A percentile compares a stretch with the other conserved stretches of the same genome.
phyloP scores from a whole-genome alignment of 2,329 filamentous ascomycete genomes.

The Cyphellophora attinorum region DNA sequence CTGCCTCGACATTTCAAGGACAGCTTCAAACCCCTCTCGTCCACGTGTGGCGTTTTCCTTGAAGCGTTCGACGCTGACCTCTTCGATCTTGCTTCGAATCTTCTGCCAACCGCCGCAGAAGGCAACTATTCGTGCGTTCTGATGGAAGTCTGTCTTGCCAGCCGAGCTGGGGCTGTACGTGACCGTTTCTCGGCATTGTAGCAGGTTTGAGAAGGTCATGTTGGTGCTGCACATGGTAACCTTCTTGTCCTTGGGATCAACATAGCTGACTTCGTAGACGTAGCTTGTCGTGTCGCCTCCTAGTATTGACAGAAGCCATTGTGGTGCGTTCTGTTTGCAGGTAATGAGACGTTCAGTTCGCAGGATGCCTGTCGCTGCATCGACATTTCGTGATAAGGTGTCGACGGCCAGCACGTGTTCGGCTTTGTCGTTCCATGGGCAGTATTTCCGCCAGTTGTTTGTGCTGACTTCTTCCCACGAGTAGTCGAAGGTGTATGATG shows the following conservation, averaged over 20 bases:
- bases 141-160: slow-evolving; percentile 67
- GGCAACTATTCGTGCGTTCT: slow-evolving; percentile 87
- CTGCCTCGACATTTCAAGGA: slow-evolving; percentile 83
- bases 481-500: slow-evolving; percentile 84
- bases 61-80: slow-evolving; percentile 79
- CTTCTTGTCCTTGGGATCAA: slow-evolving; percentile 71
- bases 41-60: slow-evolving; percentile 85
- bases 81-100: slow-evolving; percentile 92
- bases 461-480: slow-evolving; percentile 97
- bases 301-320: slow-evolving; percentile 62
- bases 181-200: slow-evolving; percentile 89
- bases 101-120: slow-evolving; percentile 95
- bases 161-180: slow-evolving; percentile 60
- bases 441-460: slow-evolving; percentile 98
- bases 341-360: slow-evolving; percentile 60
- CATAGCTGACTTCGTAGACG: slow-evolving; percentile 92
- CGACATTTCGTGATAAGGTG: slow-evolving; percentile 66
- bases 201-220: slow-evolving; percentile 81
- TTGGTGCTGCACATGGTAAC: slow-evolving; percentile 97
- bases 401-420: slow-evolving; percentile 94
- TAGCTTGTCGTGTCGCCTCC: slow-evolving; percentile 72
- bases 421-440: slow-evolving; percentile 98
- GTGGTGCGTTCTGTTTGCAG: slow-evolving; percentile 37
- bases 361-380: slow-evolving; percentile 56
- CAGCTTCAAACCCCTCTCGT: slow-evolving; percentile 87